A percentile compares a stretch with the other conserved stretches of the same genome.
These are phyloP conservation scores for Paspalum notatum DNA, from an alignment of 176 grass and related monocot genomes.

Conservation along the genomic window DNA sequence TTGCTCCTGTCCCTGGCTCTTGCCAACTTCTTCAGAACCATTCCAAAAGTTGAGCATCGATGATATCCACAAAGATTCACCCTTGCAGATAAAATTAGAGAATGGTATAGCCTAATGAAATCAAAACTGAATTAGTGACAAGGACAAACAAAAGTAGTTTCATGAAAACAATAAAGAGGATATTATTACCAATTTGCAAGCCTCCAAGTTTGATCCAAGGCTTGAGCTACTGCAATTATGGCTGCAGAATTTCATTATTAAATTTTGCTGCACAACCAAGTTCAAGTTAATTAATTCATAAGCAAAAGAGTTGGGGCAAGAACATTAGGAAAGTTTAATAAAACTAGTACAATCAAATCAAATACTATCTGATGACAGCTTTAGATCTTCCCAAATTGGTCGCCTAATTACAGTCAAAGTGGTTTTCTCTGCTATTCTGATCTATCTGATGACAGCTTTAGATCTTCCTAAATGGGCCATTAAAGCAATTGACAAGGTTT, in stretches of 20 bases:
- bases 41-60: slow-evolving; percentile 53
- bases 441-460: too few relatives aligned
- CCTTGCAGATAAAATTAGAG: slow-evolving; percentile 65
- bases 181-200: slow-evolving; percentile 74
- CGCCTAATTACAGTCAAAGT: too few relatives aligned
- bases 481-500: too few relatives aligned
- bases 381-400: too few relatives aligned
- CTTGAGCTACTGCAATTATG: slow-evolving; percentile 54
- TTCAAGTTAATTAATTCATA: slow-evolving; percentile 44
- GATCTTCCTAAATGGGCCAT: too few relatives aligned
- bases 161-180: slow-evolving; percentile 22
- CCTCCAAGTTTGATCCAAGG: slow-evolving; percentile 42
- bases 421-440: too few relatives aligned
- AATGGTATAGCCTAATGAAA: slow-evolving; percentile 72
- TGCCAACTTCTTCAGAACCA: slow-evolving; percentile 37
- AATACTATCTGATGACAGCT: too few relatives aligned
- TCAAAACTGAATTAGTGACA: slow-evolving; percentile 35
- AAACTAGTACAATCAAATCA: background rate
- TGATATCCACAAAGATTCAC: slow-evolving; percentile 79
- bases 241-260: slow-evolving; percentile 75
- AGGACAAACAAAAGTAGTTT: slow-evolving; percentile 35
- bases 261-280: slow-evolving; percentile 56
- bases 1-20: slow-evolving; percentile 16
- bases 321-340: slow-evolving; percentile 27
- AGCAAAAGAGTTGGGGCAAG: slow-evolving; percentile 10